Base-by-base conservation (phyloP, 2,329 filamentous ascomycete genomes). In the Colletotrichum kahawae region DNA sequence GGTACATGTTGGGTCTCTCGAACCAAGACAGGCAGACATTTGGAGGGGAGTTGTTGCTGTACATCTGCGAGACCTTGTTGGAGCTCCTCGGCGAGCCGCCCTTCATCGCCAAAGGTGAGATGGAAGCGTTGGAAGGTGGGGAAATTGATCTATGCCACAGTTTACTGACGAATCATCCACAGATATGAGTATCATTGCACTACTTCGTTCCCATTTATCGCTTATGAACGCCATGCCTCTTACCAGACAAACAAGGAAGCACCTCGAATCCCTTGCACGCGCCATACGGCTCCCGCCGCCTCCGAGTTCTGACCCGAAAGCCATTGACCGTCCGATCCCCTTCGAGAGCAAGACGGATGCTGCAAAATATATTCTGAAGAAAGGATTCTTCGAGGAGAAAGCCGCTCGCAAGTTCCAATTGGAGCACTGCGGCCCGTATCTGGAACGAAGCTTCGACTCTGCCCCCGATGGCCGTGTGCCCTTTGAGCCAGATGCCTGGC, bases 401-500 rank as follows among this genome's bases (percentile, higher is more conserved):
- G 24, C 76, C 64, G 27, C 59, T 65, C 16, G 70, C 75, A 8
- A 93, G 21, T 94, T 95, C 75, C 93, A 95, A 79, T 85, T 95
- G 13, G 82, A 90, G 10, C 86, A 94, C 79, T 93, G 91, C 64
- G 94, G 93, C 0, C 93, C 94, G 0, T 95, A 94, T 79, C 89
- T 96, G 82, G 93, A 95, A 78, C 88, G 94, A n/a, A 92, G 89
- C 77, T 93, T 95, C 79, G 92, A 94, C 79, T 92, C 93, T 0
- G 86, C 86, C 14, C 89, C 91, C 0, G 94, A 96, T 80, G 77
- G 86, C n/a, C 90, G 94, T 74, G 93, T 95, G 1, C 82, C 85
- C 2, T 96, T 96, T 80, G 84, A 92, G 6, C 94, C 94, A 2
- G 94, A 96, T 84, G 90, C 89, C 4, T 96, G 94, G 94, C 94